phyloP scores from a whole-genome alignment of 2,329 filamentous ascomycete genomes.

The Dryadomyces quercus-mongolicae region DNA sequence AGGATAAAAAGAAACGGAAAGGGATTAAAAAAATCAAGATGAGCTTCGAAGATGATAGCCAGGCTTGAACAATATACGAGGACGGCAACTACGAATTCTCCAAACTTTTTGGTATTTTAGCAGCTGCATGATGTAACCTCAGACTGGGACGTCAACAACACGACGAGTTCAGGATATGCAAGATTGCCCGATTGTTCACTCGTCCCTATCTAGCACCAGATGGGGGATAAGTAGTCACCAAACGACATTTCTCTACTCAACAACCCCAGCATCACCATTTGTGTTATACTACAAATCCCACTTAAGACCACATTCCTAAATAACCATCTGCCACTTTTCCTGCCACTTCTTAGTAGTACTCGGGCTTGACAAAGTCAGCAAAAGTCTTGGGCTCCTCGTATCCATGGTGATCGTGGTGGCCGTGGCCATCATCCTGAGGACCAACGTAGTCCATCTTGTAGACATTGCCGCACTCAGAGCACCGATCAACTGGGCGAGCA shows the following conservation, averaged over 20 bases:
- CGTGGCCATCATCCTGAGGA: conserved; percentile 60
- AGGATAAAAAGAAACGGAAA: conserved; percentile 37
- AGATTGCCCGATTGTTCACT: background rate
- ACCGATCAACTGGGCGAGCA: conserved; percentile 85
- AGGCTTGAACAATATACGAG: background rate
- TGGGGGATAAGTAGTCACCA: no score
- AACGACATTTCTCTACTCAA: background rate
- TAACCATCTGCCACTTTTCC: no score
- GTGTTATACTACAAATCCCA: conserved; percentile 3
- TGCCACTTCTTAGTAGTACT: conserved; percentile 60
- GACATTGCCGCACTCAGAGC: conserved; percentile 89
- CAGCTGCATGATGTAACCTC: no score
- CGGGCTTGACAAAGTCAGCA: conserved; percentile 87
- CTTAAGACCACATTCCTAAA: no score
- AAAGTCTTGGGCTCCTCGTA: conserved; percentile 89
- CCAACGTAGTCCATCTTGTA: conserved; percentile 98
- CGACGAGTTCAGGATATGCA: background rate
- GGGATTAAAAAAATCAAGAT: conserved; percentile 56
- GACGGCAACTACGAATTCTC: background rate
- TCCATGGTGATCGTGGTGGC: conserved; percentile 39
- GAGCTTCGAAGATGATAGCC: conserved; percentile 49
- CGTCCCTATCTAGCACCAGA: background rate
- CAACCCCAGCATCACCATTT: background rate
- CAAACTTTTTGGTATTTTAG: background rate
- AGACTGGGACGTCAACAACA: no score